Conservation (phyloP, 2,329 filamentous ascomycete species). For the Cladophialophora psammophila region DNA sequence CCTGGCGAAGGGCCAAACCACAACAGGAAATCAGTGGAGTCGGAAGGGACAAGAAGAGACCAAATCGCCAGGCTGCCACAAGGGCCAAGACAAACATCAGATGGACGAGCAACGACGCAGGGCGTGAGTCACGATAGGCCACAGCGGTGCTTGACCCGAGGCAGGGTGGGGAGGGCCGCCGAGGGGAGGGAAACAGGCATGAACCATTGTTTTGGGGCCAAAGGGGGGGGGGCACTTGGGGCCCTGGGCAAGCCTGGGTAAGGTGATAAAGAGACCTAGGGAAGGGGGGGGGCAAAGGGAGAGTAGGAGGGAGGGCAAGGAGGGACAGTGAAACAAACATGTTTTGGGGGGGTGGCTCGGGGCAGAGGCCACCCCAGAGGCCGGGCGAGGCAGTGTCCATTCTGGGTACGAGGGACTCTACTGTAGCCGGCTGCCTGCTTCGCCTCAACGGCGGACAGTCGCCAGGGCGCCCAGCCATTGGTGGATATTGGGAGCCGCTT, state of each 20-base stretch:
- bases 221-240: neutral
- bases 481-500: conserved; percentile 11
- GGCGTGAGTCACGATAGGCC: conserved; percentile 31
- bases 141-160: conserved; percentile 12
- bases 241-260: neutral
- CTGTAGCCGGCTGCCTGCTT: conserved; percentile 11
- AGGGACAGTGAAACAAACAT: conserved; percentile 9
- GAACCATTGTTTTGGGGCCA: conserved; percentile 24
- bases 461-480: neutral
- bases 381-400: conserved; percentile 15
- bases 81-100: conserved; percentile 20
- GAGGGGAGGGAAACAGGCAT: conserved; percentile 6
- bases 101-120: neutral
- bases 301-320: neutral
- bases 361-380: neutral
- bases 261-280: conserved; percentile 7
- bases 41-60: conserved; percentile 7
- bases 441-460: conserved; percentile 12
- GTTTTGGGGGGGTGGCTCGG: conserved; percentile 6
- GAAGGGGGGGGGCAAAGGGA: neutral
- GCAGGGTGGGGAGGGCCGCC: neutral
- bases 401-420: too few species aligned
- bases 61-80: conserved; percentile 36
- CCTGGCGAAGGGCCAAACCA: conserved; percentile 23
- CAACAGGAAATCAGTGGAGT: conserved; percentile 9